Base-by-base conservation (phyloP, 2,329 filamentous ascomycete genomes). In the Aspergillus amoenus region DNA sequence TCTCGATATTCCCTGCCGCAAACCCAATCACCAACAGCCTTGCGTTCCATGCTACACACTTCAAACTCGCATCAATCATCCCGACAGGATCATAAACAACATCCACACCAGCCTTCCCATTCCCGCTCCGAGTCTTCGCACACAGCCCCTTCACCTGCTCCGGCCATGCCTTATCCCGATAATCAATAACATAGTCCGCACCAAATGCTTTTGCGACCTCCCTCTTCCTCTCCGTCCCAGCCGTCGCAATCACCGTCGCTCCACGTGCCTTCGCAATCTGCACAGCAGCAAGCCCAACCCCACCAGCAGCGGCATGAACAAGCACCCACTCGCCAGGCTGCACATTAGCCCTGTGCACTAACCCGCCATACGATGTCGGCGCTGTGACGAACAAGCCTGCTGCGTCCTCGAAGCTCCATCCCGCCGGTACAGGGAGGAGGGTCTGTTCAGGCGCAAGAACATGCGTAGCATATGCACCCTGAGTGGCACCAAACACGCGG, bases 11-110 rank as follows among this genome's bases (percentile, higher is more conserved):
- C 0, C 91, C 91, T 0, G 87, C 90, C 0, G 93, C 92, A 70
- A 97, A 97, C 0, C 93, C 93, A 64, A 97, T 88, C 5, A 97
- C 86, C 43, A 97, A 77, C 55, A 97, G 82, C 12, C 93, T 84
- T 1, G 90, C 93, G 73, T 96, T 96, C 93, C 92, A 97, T 3
- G 91, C 89, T 3, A 89, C 90, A 77, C 93, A 97, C 76, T 96
- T 96, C 65, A 93, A 90, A 65, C 88, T 91, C 70, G 86, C 83
- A 64, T 95, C 91, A 49, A 97, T 90, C 71, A 97, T 78, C 1
- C 93, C 93, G 1, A 97, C 93, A 12, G 93, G 92, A 73, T 97
- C 93, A 77, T 91, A 97, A 21, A 97, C 93, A 51, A 97, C 91
- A 74, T 97, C 93, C 17, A 96, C 93, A 11, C 92, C 86, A 0